Percentiles rank a stretch among this genome's conserved stretches.
These are phyloP conservation scores for Cladosporium sp. DNA, from an alignment of 2,329 filamentous ascomycete genomes.

Conservation along the genomic window DNA sequence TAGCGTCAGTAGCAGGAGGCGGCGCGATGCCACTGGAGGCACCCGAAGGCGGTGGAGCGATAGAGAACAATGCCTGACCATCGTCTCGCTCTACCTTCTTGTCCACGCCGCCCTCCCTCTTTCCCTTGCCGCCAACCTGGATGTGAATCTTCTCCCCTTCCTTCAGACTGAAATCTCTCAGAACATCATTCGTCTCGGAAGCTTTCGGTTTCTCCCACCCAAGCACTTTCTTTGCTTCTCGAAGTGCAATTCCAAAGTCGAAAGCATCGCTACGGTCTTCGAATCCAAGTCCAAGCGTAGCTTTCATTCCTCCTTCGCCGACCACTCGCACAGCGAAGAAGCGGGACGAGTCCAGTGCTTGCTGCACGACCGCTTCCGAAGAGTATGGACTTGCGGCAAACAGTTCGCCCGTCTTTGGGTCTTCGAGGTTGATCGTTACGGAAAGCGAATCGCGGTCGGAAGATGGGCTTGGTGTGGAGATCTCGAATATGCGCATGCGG, in stretches of 20 bases:
- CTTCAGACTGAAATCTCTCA: slow-evolving; percentile 78
- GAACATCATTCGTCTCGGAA: slow-evolving; percentile 39
- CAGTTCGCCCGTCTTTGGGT: slow-evolving; percentile 65
- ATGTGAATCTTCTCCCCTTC: slow-evolving; percentile 86
- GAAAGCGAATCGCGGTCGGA: slow-evolving; percentile 47
- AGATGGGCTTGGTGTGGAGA: slow-evolving; percentile 25
- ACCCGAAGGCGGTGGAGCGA: slow-evolving; percentile 62
- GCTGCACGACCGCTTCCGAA: slow-evolving; percentile 61
- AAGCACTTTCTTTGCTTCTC: slow-evolving; percentile 69
- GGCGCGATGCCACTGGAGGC: slow-evolving; percentile 54
- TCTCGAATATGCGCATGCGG: slow-evolving; percentile 57
- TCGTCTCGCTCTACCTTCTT: slow-evolving; percentile 39
- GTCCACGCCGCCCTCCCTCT: slow-evolving; percentile 34
- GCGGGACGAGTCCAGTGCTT: slow-evolving; percentile 71
- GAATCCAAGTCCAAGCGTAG: slow-evolving; percentile 78
- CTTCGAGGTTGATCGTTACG: slow-evolving; percentile 70
- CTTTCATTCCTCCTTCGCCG: slow-evolving; percentile 70
- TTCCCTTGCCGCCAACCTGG: slow-evolving; percentile 61
- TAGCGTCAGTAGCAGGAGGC: slow-evolving; percentile 59
- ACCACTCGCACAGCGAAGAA: slow-evolving; percentile 83
- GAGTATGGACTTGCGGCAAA: slow-evolving; percentile 84
- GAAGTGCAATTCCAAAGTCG: slow-evolving; percentile 75
- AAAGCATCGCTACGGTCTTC: slow-evolving; percentile 83
- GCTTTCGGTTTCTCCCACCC: slow-evolving; percentile 57
- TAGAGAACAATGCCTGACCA: slow-evolving; percentile 58